phyloP scores from a whole-genome alignment of 805 yeast species.

The Groenewaldozyma tartarivorans region DNA sequence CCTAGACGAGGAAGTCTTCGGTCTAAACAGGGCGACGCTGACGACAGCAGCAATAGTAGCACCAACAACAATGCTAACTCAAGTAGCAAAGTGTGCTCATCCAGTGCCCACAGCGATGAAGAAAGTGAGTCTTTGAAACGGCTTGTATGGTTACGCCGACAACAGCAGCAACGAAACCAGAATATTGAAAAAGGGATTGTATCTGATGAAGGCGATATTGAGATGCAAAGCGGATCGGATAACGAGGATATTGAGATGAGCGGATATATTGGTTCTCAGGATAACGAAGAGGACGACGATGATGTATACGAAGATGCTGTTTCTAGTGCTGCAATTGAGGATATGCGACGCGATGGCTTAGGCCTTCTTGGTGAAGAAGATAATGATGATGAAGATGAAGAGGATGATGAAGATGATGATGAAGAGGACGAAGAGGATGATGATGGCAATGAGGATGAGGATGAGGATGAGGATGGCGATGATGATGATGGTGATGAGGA shows the following conservation, averaged over 20 bases:
- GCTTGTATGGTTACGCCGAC: slow-evolving; percentile 1
- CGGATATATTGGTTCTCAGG: slow-evolving; percentile 8
- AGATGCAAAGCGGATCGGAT: background rate
- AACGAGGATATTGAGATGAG: slow-evolving; percentile 2
- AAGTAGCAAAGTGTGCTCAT: background rate
- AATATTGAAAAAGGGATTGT: background rate
- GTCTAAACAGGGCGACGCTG: too few relatives aligned
- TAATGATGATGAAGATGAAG: slow-evolving; percentile 12
- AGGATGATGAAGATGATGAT: slow-evolving; percentile 20
- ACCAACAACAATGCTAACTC: too few relatives aligned
- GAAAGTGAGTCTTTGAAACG: slow-evolving; percentile 4
- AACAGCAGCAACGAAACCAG: background rate
- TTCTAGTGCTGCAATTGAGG: background rate
- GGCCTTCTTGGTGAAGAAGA: background rate
- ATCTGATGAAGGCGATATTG: slow-evolving; percentile 11
- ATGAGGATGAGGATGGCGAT: slow-evolving; percentile 5
- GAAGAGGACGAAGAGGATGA: slow-evolving; percentile 18
- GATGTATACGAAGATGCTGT: slow-evolving; percentile 8
- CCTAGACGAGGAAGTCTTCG: background rate
- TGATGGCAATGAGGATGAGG: slow-evolving; percentile 9
- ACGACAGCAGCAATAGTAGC: too few relatives aligned
- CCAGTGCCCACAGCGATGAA: background rate
- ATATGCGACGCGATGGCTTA: slow-evolving; percentile 2
- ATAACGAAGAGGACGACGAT: slow-evolving; percentile 10
- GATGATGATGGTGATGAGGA: slow-evolving; percentile 5